These are phyloP conservation scores for Gaertneriomyces sp. DNA, from an alignment of 192 early-diverging fungal species.

Conservation along the genomic window DNA sequence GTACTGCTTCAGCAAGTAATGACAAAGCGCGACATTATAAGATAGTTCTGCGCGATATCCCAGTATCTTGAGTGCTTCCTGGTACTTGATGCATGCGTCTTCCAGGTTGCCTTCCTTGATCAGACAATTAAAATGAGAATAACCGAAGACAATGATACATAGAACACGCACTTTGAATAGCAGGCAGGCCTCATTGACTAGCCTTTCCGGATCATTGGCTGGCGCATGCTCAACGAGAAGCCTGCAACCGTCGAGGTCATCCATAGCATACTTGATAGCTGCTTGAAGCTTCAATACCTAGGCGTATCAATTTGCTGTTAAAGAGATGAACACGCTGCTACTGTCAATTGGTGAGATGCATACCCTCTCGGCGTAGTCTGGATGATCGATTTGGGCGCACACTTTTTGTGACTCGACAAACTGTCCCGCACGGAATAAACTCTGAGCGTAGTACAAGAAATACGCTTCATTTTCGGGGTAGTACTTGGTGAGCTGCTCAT, in stretches of 20 bases:
- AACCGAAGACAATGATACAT: background rate
- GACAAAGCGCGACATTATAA: conserved; percentile 56
- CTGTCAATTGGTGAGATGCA: background rate
- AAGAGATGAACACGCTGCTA: background rate
- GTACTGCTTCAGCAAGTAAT: conserved; percentile 54
- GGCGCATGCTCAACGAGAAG: conserved; percentile 49
- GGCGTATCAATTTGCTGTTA: background rate
- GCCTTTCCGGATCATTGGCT: conserved; percentile 51
- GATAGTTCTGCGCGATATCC: conserved; percentile 56
- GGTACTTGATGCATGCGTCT: conserved; percentile 49
- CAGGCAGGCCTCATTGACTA: conserved; percentile 55
- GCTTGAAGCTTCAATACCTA: conserved; percentile 58
- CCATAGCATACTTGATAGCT: conserved; percentile 55
- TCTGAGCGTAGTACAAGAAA: conserved; percentile 55
- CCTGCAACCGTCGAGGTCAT: conserved; percentile 57
- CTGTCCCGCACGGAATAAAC: conserved; percentile 54
- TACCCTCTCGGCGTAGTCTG: conserved; percentile 45
- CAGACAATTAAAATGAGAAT: background rate
- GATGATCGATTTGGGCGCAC: conserved; percentile 43
- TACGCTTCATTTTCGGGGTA: conserved; percentile 53
- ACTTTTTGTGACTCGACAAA: conserved; percentile 52
- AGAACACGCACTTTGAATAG: conserved; percentile 47
- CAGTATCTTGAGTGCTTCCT: conserved; percentile 47
- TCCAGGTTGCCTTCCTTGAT: conserved; percentile 55
- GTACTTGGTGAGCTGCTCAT: conserved; percentile 52